Conservation (phyloP, 1,284 basidiomycete species). For the Mycena sp. region DNA sequence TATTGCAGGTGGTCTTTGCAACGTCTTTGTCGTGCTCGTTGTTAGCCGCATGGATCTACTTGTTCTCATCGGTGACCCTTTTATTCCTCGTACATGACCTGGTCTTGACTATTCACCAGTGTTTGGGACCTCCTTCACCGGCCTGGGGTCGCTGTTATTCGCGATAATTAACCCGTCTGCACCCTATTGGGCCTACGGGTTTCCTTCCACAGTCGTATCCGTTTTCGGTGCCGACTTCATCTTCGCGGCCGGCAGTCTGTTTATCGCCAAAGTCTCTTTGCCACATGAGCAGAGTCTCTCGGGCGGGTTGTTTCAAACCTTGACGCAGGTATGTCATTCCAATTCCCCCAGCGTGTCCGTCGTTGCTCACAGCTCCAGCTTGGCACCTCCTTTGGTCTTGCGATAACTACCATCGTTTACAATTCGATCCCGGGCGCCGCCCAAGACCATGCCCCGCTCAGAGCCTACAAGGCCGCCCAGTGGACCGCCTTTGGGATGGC, state of each 20-base stretch:
- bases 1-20: slow-evolving; percentile 76
- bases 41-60: slow-evolving; percentile 66
- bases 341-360: not conserved
- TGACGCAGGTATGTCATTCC: slow-evolving; percentile 65
- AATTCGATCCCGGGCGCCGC: slow-evolving; percentile 53
- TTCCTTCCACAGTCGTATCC: slow-evolving; percentile 77
- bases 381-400: slow-evolving; percentile 80
- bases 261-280: slow-evolving; percentile 77
- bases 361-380: slow-evolving; percentile 50
- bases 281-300: slow-evolving; percentile 84
- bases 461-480: slow-evolving; percentile 68
- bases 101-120: slow-evolving; percentile 45
- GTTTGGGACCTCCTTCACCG: slow-evolving; percentile 68
- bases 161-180: slow-evolving; percentile 70
- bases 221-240: slow-evolving; percentile 87
- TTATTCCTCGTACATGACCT: not conserved
- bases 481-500: slow-evolving; percentile 63
- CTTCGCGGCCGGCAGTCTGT: slow-evolving; percentile 79
- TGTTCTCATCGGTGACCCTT: slow-evolving; percentile 58
- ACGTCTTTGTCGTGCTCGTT: slow-evolving; percentile 72
- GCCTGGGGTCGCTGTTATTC: slow-evolving; percentile 74
- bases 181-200: slow-evolving; percentile 84
- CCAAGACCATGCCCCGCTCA: slow-evolving; percentile 50
- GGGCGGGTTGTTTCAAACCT: slow-evolving; percentile 80
- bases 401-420: slow-evolving; percentile 79